These are phyloP conservation scores for Elaeis oleifera DNA, from an alignment of 202 grass and related monocot genomes.

Conservation along the genomic window DNA sequence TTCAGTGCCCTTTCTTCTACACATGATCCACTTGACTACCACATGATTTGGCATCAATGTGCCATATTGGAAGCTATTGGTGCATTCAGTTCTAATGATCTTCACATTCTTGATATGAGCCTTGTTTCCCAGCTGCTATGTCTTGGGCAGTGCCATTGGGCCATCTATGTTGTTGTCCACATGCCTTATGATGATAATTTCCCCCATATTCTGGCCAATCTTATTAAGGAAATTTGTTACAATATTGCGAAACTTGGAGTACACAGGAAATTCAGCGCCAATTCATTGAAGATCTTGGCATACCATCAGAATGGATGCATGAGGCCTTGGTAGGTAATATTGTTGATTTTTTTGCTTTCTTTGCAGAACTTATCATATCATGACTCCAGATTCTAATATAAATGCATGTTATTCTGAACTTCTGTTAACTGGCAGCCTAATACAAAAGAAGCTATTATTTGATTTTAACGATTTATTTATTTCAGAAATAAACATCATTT, in stretches of 20 bases:
- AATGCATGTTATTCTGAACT: too few species aligned
- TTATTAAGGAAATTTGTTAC: slow-evolving; percentile 74
- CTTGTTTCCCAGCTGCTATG: slow-evolving; percentile 79
- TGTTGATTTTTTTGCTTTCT: slow-evolving; percentile 8
- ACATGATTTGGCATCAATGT: slow-evolving; percentile 95
- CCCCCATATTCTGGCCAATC: slow-evolving; percentile 67
- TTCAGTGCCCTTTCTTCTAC: slow-evolving; percentile 87
- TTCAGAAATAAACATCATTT: neutral
- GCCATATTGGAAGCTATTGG: slow-evolving; percentile 88
- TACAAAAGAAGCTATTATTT: too few species aligned
- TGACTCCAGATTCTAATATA: too few species aligned
- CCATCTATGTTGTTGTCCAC: slow-evolving; percentile 83
- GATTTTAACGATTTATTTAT: too few species aligned
- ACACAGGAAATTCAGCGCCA: slow-evolving; percentile 52
- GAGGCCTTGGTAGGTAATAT: slow-evolving; percentile 61
- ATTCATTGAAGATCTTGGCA: slow-evolving; percentile 77
- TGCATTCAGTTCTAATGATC: slow-evolving; percentile 60
- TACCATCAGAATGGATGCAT: slow-evolving; percentile 85
- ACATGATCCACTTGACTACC: slow-evolving; percentile 78
- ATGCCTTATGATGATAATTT: slow-evolving; percentile 59
- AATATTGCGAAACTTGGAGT: slow-evolving; percentile 81
- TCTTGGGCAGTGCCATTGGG: slow-evolving; percentile 80
- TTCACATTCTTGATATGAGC: slow-evolving; percentile 80
- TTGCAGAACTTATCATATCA: too few species aligned
- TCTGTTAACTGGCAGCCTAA: too few species aligned